Evolutionary conservation across 805 yeast species (phyloP), one percentile per base, ranked within the genome.

Genomic region (Metschnikowia orientalis): DNA sequence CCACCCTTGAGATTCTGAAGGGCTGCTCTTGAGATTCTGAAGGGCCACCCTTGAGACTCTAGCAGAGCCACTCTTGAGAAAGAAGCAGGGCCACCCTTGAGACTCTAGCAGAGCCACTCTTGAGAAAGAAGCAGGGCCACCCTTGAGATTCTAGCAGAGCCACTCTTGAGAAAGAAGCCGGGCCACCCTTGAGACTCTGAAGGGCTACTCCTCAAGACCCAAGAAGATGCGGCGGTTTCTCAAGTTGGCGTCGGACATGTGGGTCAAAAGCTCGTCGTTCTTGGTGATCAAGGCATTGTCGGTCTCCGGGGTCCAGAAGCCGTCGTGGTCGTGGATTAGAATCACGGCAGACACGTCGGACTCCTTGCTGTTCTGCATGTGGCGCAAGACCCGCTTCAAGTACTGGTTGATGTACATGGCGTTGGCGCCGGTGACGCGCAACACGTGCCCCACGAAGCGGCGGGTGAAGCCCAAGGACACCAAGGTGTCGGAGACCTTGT

Each of bases 241-340:
- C 14, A 45, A 27, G 31, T 30, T 38, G 14, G 26, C 28, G 20
- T 37, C 35, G 10, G 21, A 27, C 45, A 36, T 38, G 30, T 39
- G 35, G 16, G 20, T n/a, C 34, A 46, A 40, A 11, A 23, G 18
- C 8, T 23, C 35, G 12, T 23, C 18, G 13, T 44, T 28, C 13
- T 37, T 38, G 18, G 30, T 28, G 14, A 20, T 25, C 35, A 46
- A 35, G 13, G 41, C 43, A 9, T 28, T 28, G 33, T 46, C 50
- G 31, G 45, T 30, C 22, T 39, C 41, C 2, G 46, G 45, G 11
- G 43, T 44, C 50, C 50, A 46, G 23, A 41, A 37, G 3, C 50
- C 50, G 18, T 39, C 27, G 8, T 15, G 24, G 27, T 32, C 30
- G 8, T 35, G 36, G 2, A 40, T 23, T 18, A 30, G 39, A 26